A percentile compares a stretch with the other conserved stretches of the same genome.
Evolutionary conservation across 2,329 filamentous ascomycete species (phyloP).

Genomic region (Phialemoniopsis sp.): DNA sequence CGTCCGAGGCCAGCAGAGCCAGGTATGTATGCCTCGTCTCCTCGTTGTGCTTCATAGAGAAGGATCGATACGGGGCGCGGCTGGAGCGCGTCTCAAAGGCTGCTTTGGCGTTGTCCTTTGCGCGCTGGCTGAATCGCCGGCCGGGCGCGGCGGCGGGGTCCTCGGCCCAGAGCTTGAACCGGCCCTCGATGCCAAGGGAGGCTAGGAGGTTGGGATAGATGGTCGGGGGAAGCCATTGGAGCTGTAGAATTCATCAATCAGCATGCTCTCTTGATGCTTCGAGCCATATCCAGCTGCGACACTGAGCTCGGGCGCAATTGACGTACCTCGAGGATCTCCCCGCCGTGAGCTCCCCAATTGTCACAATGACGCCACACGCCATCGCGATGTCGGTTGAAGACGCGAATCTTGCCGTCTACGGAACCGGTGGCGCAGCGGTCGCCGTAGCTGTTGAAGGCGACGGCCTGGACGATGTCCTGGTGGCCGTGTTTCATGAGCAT

Average conservation of each 20-base stretch:
- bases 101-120: constrained; percentile 37
- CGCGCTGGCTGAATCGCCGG: constrained; percentile 71
- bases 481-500: constrained; percentile 69
- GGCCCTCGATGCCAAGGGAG: constrained; percentile 84
- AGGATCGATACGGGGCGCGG: constrained; percentile 69
- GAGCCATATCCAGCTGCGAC: neutral
- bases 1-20: constrained; percentile 77
- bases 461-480: constrained; percentile 75
- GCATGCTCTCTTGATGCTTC: constrained; percentile 10
- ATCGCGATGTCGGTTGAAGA: constrained; percentile 81
- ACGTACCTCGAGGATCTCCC: constrained; percentile 81
- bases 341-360: constrained; percentile 85
- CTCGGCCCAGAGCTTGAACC: constrained; percentile 90
- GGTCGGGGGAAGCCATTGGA: constrained; percentile 90
- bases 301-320: too few relatives aligned
- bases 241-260: constrained; percentile 38
- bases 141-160: constrained; percentile 78
- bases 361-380: constrained; percentile 77
- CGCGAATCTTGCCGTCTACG: constrained; percentile 87
- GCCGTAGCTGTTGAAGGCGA: constrained; percentile 89
- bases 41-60: constrained; percentile 80
- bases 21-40: constrained; percentile 79
- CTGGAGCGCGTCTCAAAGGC: constrained; percentile 54
- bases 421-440: constrained; percentile 88
- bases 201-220: constrained; percentile 82